Evolutionary conservation across 768 basidiomycete genomes (phyloP).

Genomic region (Sarcomyxa edulis): DNA sequence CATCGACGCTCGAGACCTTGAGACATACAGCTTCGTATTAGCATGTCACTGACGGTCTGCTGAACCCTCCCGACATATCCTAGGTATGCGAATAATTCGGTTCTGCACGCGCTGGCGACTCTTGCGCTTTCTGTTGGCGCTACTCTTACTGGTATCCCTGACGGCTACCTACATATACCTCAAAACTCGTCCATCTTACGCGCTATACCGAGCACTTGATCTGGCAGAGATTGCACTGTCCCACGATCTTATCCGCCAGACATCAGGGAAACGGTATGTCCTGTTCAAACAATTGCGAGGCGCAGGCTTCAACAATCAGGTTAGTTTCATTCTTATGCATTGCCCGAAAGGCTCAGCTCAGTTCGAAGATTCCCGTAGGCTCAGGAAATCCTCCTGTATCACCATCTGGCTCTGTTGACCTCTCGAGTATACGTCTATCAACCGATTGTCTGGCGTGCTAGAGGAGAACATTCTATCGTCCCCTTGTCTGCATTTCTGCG

Average conservation of each 20-base stretch:
- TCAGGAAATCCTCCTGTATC: slow-evolving; percentile 40
- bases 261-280: slow-evolving; percentile 28
- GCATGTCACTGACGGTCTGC: too few species aligned
- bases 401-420: slow-evolving; percentile 36
- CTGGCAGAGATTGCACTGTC: slow-evolving; percentile 24
- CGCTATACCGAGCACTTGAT: slow-evolving; percentile 28
- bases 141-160: slow-evolving; percentile 11
- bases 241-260: slow-evolving; percentile 18
- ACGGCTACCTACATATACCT: slow-evolving; percentile 27
- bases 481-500: slow-evolving; percentile 39
- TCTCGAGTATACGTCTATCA: slow-evolving; percentile 39
- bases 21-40: too few species aligned
- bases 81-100: too few species aligned
- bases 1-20: background rate
- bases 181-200: slow-evolving; percentile 30
- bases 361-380: slow-evolving; percentile 19
- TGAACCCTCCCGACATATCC: slow-evolving; percentile 1
- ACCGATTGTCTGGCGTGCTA: slow-evolving; percentile 38
- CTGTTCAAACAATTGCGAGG: slow-evolving; percentile 40
- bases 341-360: background rate
- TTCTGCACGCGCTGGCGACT: slow-evolving; percentile 16
- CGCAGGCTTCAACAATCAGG: slow-evolving; percentile 47
- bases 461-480: slow-evolving; percentile 31
- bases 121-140: slow-evolving; percentile 12
- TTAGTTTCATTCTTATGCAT: slow-evolving; percentile 10